These are phyloP conservation scores for Ophiosphaerella herpotricha DNA, from an alignment of 2,329 filamentous ascomycete species.

Conservation along the genomic window DNA sequence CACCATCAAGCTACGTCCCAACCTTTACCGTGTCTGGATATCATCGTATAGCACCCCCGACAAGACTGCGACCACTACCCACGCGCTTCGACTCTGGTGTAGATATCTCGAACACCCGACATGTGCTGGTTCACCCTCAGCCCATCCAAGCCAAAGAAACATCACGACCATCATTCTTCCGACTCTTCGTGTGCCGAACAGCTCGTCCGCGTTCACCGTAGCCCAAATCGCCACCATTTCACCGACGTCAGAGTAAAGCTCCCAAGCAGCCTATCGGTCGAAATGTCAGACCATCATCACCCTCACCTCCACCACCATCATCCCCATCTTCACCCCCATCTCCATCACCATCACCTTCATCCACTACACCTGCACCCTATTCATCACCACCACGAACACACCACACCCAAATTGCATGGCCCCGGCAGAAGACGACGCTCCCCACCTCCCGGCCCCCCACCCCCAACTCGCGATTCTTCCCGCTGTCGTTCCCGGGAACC, in stretches of 20 bases:
- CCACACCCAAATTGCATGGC: conserved; percentile 20
- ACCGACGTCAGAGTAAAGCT: conserved; percentile 28
- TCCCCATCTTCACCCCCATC: conserved; percentile 17
- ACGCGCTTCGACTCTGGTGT: conserved; percentile 20
- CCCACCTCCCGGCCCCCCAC: conserved; percentile 18
- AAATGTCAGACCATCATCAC: conserved; percentile 20
- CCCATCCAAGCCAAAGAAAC: conserved; percentile 26
- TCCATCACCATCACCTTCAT: conserved; percentile 22
- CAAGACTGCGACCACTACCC: conserved; percentile 23
- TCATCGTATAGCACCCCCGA: conserved; percentile 29
- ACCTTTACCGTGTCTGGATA: conserved; percentile 22
- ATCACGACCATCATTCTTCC: conserved; percentile 19
- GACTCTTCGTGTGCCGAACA: conserved; percentile 33
- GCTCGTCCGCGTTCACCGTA: conserved; percentile 34
- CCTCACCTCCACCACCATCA: conserved; percentile 24
- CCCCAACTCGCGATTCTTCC: conserved; percentile 16
- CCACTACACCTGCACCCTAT: conserved; percentile 34
- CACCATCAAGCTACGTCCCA: conserved; percentile 25
- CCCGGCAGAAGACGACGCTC: conserved; percentile 22
- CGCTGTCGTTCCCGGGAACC: conserved; percentile 19
- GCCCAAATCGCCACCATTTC: conserved; percentile 21
- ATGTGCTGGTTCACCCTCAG: conserved; percentile 44
- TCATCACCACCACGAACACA: conserved; percentile 15
- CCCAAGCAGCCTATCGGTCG: conserved; percentile 21
- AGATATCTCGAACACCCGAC: conserved; percentile 11